A percentile compares a stretch with the other conserved stretches of the same genome.
Evolutionary conservation across 1,284 basidiomycete species (phyloP).

Genomic region (Pseudozyma sp.): DNA sequence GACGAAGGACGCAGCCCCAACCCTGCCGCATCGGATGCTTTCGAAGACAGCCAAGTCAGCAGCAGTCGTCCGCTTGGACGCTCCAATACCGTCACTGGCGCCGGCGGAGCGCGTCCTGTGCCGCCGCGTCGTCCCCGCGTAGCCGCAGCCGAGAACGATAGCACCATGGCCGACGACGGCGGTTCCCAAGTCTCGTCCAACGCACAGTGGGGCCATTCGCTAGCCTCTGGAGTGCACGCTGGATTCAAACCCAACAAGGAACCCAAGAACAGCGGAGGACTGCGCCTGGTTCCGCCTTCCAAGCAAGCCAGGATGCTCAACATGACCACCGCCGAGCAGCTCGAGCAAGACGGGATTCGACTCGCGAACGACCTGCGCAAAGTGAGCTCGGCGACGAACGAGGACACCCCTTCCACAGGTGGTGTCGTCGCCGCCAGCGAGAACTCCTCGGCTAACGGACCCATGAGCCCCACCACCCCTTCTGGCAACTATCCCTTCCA

Average conservation of each 20-base stretch:
- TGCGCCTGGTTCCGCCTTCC: conserved; percentile 55
- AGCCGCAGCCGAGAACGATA: conserved; percentile 3
- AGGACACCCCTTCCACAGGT: neutral
- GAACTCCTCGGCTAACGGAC: conserved; percentile 24
- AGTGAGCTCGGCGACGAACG: conserved; percentile 8
- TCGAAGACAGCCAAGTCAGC: conserved; percentile 43
- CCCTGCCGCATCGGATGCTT: conserved; percentile 11
- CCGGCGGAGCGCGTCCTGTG: conserved; percentile 12
- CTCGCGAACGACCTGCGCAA: conserved; percentile 35
- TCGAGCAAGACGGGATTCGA: conserved; percentile 43
- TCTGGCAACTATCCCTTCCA: conserved; percentile 29
- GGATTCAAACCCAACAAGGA: conserved; percentile 60
- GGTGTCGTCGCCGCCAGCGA: conserved; percentile 7
- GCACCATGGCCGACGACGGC: conserved; percentile 10
- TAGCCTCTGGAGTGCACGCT: conserved; percentile 58
- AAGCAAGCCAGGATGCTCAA: conserved; percentile 51
- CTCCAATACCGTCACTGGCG: conserved; percentile 49
- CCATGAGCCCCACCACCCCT: conserved; percentile 22
- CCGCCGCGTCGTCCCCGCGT: conserved; percentile 41
- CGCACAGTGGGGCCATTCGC: conserved; percentile 51
- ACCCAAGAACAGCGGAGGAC: conserved; percentile 50
- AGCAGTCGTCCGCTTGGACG: conserved; percentile 52
- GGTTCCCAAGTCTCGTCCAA: conserved; percentile 23
- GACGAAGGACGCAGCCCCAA: conserved; percentile 42
- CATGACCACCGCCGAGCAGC: conserved; percentile 18